Base-by-base conservation (phyloP, 148 eudicot genomes). In the Dianthus caryophyllus region DNA sequence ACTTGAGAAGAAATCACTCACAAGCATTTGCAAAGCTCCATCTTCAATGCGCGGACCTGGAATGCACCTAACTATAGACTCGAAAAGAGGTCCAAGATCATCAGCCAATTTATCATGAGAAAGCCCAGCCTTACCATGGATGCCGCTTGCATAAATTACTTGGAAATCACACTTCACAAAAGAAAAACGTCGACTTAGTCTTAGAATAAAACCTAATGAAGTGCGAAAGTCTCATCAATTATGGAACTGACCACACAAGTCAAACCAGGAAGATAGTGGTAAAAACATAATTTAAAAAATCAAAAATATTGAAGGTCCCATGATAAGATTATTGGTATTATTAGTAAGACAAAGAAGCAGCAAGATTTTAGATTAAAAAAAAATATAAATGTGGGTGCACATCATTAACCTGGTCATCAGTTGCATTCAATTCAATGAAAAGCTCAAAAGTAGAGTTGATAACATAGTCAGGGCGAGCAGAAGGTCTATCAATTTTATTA, bases 1-100 rank as follows among this genome's bases (percentile, higher is more conserved):
- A 51, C 33, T 59, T 22, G 71, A 71, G 67, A 56, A 59, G 79
- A 39, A 69, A 72, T 53, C 62, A 89, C 98, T 90, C 62, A 94
- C 99, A 79, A 94, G 97, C 99, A 94, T 88, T 86, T 94, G 99
- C 59, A 94, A 88, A 75, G 91, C 83, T 57, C 97, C 99, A 27
- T 85, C 99, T 82, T 85, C 88, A 65, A 94, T 87, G 66, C 66
- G 83, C 55, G 99, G 97, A 46, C 98, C 99, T 29, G 99, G 99
- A 73, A 94, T 94, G 85, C 97, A 90, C 88, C 97, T 78, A 64
- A 84, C 75, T 58, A 94, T 81, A 70, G 93, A 9, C 79, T 90
- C 97, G 43, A 94, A 94, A 69, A 94, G 89, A 0, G 99, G 97
- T 56, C 97, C 99, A 69, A 94, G 96, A 85, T 94, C 99, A n/a